Conservation (phyloP, 352 stramenopile genomes). For the Hyaloperonospora arabidopsidis region DNA sequence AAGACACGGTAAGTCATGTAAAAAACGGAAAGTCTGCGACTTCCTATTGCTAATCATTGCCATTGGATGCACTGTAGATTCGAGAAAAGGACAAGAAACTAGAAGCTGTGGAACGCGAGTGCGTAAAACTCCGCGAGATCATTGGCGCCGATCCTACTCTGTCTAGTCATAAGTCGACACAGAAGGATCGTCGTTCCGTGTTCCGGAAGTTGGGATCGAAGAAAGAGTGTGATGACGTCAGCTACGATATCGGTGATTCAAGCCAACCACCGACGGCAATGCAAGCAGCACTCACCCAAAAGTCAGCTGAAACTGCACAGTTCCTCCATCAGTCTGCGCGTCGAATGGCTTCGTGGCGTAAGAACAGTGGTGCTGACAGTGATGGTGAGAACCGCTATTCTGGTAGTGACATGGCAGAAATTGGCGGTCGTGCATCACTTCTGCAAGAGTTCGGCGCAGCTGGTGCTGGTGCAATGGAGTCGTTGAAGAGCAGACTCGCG, state of each 20-base stretch:
- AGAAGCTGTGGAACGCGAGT: slow-evolving; percentile 58
- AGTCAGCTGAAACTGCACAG: slow-evolving; percentile 64
- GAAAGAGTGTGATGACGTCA: slow-evolving; percentile 42
- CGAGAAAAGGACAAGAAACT: slow-evolving; percentile 85
- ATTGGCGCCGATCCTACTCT: slow-evolving; percentile 27
- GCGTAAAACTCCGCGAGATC: slow-evolving; percentile 56
- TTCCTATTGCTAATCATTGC: slow-evolving; percentile 6
- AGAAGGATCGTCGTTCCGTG: slow-evolving; percentile 45
- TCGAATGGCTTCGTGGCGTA: slow-evolving; percentile 61
- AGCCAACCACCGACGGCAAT: slow-evolving; percentile 42
- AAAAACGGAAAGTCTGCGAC: not conserved
- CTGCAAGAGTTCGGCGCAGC: slow-evolving; percentile 57
- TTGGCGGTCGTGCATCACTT: slow-evolving; percentile 43
- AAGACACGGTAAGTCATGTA: slow-evolving; percentile 38
- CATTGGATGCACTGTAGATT: slow-evolving; percentile 26
- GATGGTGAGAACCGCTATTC: slow-evolving; percentile 45
- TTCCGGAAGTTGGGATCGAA: slow-evolving; percentile 73
- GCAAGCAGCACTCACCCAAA: slow-evolving; percentile 54
- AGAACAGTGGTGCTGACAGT: slow-evolving; percentile 28
- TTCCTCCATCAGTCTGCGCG: slow-evolving; percentile 72
- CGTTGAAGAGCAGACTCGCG: slow-evolving; percentile 57
- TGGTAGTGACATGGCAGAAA: slow-evolving; percentile 38
- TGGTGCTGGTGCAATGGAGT: slow-evolving; percentile 56
- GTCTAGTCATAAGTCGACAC: slow-evolving; percentile 31
- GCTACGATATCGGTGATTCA: slow-evolving; percentile 35